Conservation (phyloP, 768 basidiomycete species). For the Trichaptum fuscoviolaceum region DNA sequence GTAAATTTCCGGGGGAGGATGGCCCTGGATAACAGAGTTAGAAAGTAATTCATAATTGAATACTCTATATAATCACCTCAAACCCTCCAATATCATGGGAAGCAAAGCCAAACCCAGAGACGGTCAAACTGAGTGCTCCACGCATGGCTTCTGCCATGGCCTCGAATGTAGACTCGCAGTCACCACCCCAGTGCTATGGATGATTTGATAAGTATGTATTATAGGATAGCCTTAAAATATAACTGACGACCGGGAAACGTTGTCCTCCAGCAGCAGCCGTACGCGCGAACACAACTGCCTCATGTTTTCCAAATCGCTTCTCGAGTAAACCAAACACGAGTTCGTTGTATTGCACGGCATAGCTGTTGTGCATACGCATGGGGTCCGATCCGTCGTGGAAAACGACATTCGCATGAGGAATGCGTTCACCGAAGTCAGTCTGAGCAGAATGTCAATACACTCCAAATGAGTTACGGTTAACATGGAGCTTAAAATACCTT, state of each 20-base stretch:
- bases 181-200: constrained; percentile 63
- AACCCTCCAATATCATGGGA: constrained; percentile 78
- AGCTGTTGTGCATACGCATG: constrained; percentile 67
- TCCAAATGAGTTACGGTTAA: neutral
- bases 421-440: constrained; percentile 78
- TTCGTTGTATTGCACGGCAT: constrained; percentile 64
- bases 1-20: constrained; percentile 63
- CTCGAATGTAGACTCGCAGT: constrained; percentile 72
- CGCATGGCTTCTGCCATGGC: constrained; percentile 74
- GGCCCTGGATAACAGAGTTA: constrained; percentile 36
- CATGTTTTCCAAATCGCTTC: constrained; percentile 52
- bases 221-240: neutral
- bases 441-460: constrained; percentile 21
- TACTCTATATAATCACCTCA: constrained; percentile 36
- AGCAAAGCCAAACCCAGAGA: constrained; percentile 67
- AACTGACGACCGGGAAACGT: constrained; percentile 35
- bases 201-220: constrained; percentile 11
- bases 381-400: constrained; percentile 69
- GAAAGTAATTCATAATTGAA: neutral
- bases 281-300: constrained; percentile 67
- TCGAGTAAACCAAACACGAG: constrained; percentile 60
- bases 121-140: constrained; percentile 58
- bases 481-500: constrained; percentile 35
- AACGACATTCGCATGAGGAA: constrained; percentile 57
- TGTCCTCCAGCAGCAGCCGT: constrained; percentile 68